phyloP scores from a whole-genome alignment of 2,329 filamentous ascomycete species.

The Teratosphaeria pseudoeucalypti region DNA sequence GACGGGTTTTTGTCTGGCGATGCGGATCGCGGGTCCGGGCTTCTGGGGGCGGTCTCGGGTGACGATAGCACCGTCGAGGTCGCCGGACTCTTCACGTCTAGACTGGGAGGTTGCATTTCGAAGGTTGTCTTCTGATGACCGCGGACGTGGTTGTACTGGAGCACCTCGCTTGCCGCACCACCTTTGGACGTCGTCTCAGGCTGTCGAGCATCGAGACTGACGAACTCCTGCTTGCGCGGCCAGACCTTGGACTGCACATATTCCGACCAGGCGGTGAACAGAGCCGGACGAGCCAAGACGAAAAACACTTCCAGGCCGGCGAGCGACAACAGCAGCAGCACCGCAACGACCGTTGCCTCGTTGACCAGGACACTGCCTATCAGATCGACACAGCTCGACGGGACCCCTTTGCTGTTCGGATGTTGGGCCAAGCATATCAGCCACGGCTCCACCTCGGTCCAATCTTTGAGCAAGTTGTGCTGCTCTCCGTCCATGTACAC shows the following conservation, averaged over 20 bases:
- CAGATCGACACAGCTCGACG: slow-evolving; percentile 49
- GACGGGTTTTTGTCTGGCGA: slow-evolving; percentile 1
- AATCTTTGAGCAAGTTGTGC: slow-evolving; percentile 43
- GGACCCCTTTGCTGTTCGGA: slow-evolving; percentile 47
- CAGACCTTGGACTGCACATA: slow-evolving; percentile 42
- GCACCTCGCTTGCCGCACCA: slow-evolving; percentile 12
- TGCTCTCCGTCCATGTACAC: slow-evolving; percentile 73
- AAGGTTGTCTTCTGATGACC: slow-evolving; percentile 22
- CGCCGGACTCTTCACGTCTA: slow-evolving; percentile 10
- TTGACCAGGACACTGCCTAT: slow-evolving; percentile 57
- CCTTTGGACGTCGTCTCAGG: slow-evolving; percentile 11
- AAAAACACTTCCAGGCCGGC: slow-evolving; percentile 74
- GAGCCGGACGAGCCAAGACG: slow-evolving; percentile 72
- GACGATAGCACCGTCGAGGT: slow-evolving; percentile 21
- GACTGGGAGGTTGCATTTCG: slow-evolving; percentile 21
- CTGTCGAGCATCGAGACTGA: slow-evolving; percentile 63
- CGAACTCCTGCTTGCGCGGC: slow-evolving; percentile 64
- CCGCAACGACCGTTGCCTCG: slow-evolving; percentile 66
- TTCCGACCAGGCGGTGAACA: slow-evolving; percentile 74
- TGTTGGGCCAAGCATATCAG: slow-evolving; percentile 55
- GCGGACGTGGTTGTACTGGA: slow-evolving; percentile 13
- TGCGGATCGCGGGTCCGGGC: slow-evolving; percentile 6
- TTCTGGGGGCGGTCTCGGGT: slow-evolving; percentile 12
- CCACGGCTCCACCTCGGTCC: slow-evolving; percentile 54
- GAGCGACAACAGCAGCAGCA: slow-evolving; percentile 72